Conservation (phyloP, 768 basidiomycete genomes). For the Lentinula raphanica region DNA sequence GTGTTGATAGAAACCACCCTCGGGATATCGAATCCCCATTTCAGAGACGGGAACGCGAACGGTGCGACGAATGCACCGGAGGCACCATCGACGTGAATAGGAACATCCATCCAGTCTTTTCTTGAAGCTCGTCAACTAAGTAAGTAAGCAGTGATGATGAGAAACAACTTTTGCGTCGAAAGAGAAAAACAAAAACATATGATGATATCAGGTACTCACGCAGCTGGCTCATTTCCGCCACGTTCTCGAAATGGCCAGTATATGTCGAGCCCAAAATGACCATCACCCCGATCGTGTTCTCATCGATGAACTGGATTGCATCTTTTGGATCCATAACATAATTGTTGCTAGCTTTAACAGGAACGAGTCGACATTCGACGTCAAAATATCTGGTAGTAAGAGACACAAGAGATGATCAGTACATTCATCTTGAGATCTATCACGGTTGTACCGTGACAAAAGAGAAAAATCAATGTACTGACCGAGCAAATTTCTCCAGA, state of each 20-base stretch:
- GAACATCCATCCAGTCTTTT: slow-evolving; percentile 51
- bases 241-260: slow-evolving; percentile 62
- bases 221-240: slow-evolving; percentile 43
- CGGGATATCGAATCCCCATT: slow-evolving; percentile 57
- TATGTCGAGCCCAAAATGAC: slow-evolving; percentile 50
- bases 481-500: slow-evolving; percentile 61
- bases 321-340: slow-evolving; percentile 54
- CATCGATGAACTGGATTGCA: slow-evolving; percentile 56
- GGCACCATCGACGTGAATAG: slow-evolving; percentile 66
- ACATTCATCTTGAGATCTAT: slow-evolving; percentile 1
- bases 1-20: slow-evolving; percentile 51
- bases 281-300: slow-evolving; percentile 68
- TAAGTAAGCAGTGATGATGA: background rate
- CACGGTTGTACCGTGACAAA: too few species aligned
- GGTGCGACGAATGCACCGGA: slow-evolving; percentile 62
- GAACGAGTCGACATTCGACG: slow-evolving; percentile 51
- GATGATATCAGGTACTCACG: slow-evolving; percentile 1
- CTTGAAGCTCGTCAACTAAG: slow-evolving; percentile 48
- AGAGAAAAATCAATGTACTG: background rate
- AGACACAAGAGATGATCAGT: too few species aligned
- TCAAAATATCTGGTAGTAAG: slow-evolving; percentile 58
- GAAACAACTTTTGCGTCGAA: background rate
- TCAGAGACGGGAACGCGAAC: slow-evolving; percentile 50
- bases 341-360: slow-evolving; percentile 37
- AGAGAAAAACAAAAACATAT: too few species aligned